A percentile compares a stretch with the other conserved stretches of the same genome.
Evolutionary conservation across 2,329 filamentous ascomycete genomes (phyloP).

Genomic region (Escovopsis sp.): DNA sequence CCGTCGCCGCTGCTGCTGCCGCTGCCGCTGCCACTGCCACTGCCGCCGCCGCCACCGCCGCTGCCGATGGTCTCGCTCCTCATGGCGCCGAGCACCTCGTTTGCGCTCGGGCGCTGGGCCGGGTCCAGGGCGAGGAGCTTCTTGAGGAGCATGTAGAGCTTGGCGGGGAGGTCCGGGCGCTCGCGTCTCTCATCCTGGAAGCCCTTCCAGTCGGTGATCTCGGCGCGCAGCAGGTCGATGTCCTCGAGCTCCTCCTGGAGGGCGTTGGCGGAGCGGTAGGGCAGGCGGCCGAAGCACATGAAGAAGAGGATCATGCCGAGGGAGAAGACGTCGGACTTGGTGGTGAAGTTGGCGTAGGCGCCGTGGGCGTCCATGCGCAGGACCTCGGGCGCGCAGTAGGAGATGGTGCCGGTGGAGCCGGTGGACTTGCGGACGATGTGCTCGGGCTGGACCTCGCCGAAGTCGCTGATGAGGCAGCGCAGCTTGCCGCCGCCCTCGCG

Average conservation of each 20-base stretch:
- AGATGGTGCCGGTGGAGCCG: slow-evolving; percentile 88
- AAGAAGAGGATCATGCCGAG: slow-evolving; percentile 98
- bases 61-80: slow-evolving; percentile 48
- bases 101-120: slow-evolving; percentile 62
- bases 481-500: slow-evolving; percentile 54
- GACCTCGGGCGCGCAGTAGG: slow-evolving; percentile 93
- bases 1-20: too few relatives aligned
- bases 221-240: slow-evolving; percentile 64
- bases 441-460: slow-evolving; percentile 86
- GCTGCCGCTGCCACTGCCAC: slow-evolving; percentile 15
- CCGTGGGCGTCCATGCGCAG: slow-evolving; percentile 54
- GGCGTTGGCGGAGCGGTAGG: slow-evolving; percentile 70
- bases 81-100: slow-evolving; percentile 68
- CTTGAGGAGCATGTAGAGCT: slow-evolving; percentile 74
- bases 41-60: slow-evolving; percentile 27
- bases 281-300: slow-evolving; percentile 82
- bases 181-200: slow-evolving; percentile 64
- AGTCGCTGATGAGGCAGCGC: slow-evolving; percentile 85
- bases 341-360: slow-evolving; percentile 80
- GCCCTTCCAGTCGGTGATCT: slow-evolving; percentile 77
- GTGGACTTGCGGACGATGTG: slow-evolving; percentile 73
- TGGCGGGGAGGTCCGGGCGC: slow-evolving; percentile 68
- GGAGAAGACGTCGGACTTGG: slow-evolving; percentile 96
- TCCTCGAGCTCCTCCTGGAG: slow-evolving; percentile 88
- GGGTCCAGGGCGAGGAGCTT: slow-evolving; percentile 66